Evolutionary conservation across 1,284 basidiomycete species (phyloP).

Genomic region (Acaromyces ingoldii): DNA sequence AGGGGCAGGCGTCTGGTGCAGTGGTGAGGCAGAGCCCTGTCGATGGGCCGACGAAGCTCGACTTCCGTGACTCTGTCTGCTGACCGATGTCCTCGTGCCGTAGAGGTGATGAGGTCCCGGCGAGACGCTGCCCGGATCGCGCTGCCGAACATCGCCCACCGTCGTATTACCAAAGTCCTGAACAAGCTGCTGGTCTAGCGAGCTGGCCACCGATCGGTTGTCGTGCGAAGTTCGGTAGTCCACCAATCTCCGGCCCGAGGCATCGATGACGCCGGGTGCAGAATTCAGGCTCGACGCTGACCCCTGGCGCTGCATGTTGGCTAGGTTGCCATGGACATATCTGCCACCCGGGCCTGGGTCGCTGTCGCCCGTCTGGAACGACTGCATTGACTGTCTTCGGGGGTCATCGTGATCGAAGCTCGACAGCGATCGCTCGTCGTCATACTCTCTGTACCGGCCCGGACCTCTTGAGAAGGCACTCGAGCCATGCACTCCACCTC

Average conservation of each 20-base stretch:
- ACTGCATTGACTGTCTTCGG: constrained; percentile 35
- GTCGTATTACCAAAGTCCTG: constrained; percentile 45
- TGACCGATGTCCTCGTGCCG: constrained; percentile 27
- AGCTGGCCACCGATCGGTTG: constrained; percentile 26
- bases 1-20: constrained; percentile 40
- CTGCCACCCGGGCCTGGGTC: constrained; percentile 36
- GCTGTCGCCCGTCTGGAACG: constrained; percentile 38
- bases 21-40: constrained; percentile 38
- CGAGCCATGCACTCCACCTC: no score
- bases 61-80: constrained; percentile 34
- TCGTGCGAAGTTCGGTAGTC: constrained; percentile 30
- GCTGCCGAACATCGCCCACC: constrained; percentile 28
- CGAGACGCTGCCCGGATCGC: constrained; percentile 30
- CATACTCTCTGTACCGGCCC: constrained; percentile 23
- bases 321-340: constrained; percentile 12
- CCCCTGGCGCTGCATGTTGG: constrained; percentile 7
- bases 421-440: constrained; percentile 35
- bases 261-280: constrained; percentile 26
- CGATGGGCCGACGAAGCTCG: constrained; percentile 38
- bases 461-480: constrained; percentile 1
- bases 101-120: constrained; percentile 27
- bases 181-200: constrained; percentile 42
- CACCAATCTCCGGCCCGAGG: constrained; percentile 16
- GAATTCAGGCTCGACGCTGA: constrained; percentile 6
- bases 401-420: constrained; percentile 35